phyloP scores from a whole-genome alignment of 1,139 yeast species.

The Blastobotrys raffinosifermentans region DNA sequence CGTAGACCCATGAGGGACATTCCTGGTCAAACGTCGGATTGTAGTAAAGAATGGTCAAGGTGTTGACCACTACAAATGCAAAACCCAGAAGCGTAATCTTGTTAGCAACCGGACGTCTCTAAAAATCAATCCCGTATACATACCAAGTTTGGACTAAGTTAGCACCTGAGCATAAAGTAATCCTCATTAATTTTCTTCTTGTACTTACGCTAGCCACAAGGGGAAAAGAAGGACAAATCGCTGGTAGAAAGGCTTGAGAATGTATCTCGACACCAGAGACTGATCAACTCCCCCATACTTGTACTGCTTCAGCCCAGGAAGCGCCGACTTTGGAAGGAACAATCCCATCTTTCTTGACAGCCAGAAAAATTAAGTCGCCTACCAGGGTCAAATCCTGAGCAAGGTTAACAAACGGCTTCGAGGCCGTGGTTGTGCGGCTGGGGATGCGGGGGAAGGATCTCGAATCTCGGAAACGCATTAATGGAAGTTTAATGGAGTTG shows the following conservation, averaged over 20 bases:
- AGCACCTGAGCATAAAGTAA: conserved; percentile 5
- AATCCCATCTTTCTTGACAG: conserved; percentile 55
- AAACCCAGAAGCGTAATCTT: conserved; percentile 78
- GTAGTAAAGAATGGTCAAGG: conserved; percentile 59
- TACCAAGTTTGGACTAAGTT: conserved; percentile 22
- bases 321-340: conserved; percentile 56
- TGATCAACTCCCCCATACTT: conserved; percentile 77
- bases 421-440: too few relatives aligned
- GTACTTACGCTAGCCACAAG: conserved; percentile 58
- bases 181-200: background rate
- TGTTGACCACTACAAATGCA: conserved; percentile 58
- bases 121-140: conserved; percentile 4
- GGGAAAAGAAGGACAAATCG: conserved; percentile 73
- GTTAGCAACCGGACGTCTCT: conserved; percentile 47
- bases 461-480: too few relatives aligned
- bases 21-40: conserved; percentile 59
- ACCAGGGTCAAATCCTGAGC: too few relatives aligned
- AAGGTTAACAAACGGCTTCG: too few relatives aligned
- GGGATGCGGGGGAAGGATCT: too few relatives aligned
- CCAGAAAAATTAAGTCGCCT: too few relatives aligned
- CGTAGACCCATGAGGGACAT: conserved; percentile 79
- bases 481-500: too few relatives aligned
- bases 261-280: conserved; percentile 65
- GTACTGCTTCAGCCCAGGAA: conserved; percentile 60
- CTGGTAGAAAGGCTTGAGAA: conserved; percentile 69